Evolutionary conservation across 228 moss, liverwort and hornwort species (phyloP), one percentile per base, ranked within the genome.

Genomic region (Sphagnum magellanicum): DNA sequence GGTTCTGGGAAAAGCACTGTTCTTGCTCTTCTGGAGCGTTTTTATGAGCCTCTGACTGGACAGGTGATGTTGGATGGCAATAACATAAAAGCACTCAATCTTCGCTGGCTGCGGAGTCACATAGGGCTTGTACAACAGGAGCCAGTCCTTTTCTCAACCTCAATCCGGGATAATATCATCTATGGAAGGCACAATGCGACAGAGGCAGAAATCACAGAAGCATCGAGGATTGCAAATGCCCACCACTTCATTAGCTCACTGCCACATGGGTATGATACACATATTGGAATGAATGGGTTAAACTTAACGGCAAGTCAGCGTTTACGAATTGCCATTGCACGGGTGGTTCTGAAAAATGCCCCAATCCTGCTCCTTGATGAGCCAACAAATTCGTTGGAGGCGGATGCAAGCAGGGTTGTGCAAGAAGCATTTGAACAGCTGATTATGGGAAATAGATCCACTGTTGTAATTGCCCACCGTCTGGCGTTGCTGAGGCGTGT

Each of bases 211-310:
- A 94, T 94, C 80, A 98, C 88, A 49, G 98, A 98, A 79, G 98
- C 98, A 69, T 94, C 98, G 32, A 87, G 98, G 69, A 94, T 94
- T 50, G 98, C 98, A 59, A 94, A 92, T 52, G 94, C 98, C 48
- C 94, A 98, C 80, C 98, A 98, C 75, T 98, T 98, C 63, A 98
- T 98, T 63, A 89, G 86, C 79, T 90, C 92, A 77, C 81, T 98
- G 63, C 94, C 98, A 14, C 90, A 98, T 76, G 98, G 98, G 52
- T 98, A 98, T 70, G 98, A 98, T 74, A 98, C 98, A 10, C 86
- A 89, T 51, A 89, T 98, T 64, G 94, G 92, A 65, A 92, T 93
- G 81, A 81, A 87, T 67, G 98, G 94, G 61, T 78, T 98, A 82
- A 91, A 94, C 70, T 65, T 98, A 49, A 92, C 92, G 58, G 80